Conservation (phyloP, 129 eudicot species). For the Centella asiatica region DNA sequence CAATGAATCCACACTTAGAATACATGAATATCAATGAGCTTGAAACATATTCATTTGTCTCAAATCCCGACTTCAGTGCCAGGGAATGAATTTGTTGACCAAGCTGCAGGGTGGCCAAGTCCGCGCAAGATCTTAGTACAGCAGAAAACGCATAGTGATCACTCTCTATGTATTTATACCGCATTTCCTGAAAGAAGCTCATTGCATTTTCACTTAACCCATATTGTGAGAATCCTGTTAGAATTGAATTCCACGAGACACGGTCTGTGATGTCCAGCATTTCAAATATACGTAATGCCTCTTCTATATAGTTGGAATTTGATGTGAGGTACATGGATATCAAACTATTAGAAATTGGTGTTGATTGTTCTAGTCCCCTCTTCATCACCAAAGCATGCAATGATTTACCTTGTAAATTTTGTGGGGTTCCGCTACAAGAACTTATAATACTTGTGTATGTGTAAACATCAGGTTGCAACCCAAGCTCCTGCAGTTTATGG, state of each 20-base stretch:
- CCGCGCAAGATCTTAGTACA: constrained; percentile 70
- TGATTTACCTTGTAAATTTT: constrained; percentile 39
- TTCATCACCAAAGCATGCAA: constrained; percentile 67
- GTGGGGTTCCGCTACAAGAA: constrained; percentile 45
- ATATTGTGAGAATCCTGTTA: constrained; percentile 70
- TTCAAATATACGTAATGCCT: constrained; percentile 45
- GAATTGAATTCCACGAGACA: constrained; percentile 79
- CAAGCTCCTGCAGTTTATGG: constrained; percentile 42
- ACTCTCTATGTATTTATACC: constrained; percentile 28
- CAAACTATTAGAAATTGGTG: constrained; percentile 64
- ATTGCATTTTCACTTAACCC: constrained; percentile 64
- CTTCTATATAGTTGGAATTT: constrained; percentile 29
- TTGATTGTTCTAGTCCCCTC: constrained; percentile 45
- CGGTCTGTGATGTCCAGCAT: constrained; percentile 42
- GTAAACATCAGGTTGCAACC: constrained; percentile 56
- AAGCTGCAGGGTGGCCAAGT: constrained; percentile 61
- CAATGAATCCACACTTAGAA: constrained; percentile 77
- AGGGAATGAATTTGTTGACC: constrained; percentile 74
- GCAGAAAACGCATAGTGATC: constrained; percentile 82
- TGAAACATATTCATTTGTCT: constrained; percentile 61
- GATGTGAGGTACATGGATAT: constrained; percentile 57
- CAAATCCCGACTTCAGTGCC: constrained; percentile 51
- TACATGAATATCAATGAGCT: constrained; percentile 83
- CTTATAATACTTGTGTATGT: constrained; percentile 69
- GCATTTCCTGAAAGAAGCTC: constrained; percentile 55